Base-by-base conservation (phyloP, 2,329 filamentous ascomycete genomes). In the Colletotrichum endophyticum region DNA sequence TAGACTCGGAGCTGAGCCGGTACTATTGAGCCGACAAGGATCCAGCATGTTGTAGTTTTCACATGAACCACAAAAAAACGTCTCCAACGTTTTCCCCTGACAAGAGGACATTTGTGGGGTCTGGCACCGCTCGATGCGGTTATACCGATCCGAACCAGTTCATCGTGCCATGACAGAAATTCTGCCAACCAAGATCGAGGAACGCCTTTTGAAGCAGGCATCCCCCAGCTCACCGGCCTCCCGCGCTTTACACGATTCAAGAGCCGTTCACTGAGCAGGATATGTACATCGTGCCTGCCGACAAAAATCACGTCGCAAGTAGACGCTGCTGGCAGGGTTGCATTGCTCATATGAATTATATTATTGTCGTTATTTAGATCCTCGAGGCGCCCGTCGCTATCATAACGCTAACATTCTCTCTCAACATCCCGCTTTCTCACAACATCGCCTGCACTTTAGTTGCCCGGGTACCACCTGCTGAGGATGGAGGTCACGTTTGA, bases 381-480 rank as follows among this genome's bases (percentile, higher is more conserved):
- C 8, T 16, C 27, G 16, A 63, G 22, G 12, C 53, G 15, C 30
- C 36, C 32, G 8, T 34, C 22, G n/a, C 13, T 30, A 1, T 16
- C 66, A 8, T 16, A 49, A 27, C 4, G 15, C 16, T 5, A 28
- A 39, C 27, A 22, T 36, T 28, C 19, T 27, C 5, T 28, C n/a
- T 16, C 15, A 25, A 19, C 4, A 39, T 53, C 44, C 44, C 12
- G 44, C 44, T 3, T 22, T 5, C 44, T 25, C 44, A 53, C 44
- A 22, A 53, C 44, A 25, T 53, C 19, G n/a, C 13, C 15, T 6
- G 22, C 19, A 22, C 7, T 25, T 22, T 62, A 76, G 70, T 76
- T 76, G 44, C 74, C 74, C 2, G 74, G 70, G 49, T 61, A 76
- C 74, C 74, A 76, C 12, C 34, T 76, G 66, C 74, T 76, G 63